Percentiles rank a stretch among this genome's conserved stretches.
Evolutionary conservation across 805 yeast species (phyloP).

Genomic region (Grigorovia humatica): DNA sequence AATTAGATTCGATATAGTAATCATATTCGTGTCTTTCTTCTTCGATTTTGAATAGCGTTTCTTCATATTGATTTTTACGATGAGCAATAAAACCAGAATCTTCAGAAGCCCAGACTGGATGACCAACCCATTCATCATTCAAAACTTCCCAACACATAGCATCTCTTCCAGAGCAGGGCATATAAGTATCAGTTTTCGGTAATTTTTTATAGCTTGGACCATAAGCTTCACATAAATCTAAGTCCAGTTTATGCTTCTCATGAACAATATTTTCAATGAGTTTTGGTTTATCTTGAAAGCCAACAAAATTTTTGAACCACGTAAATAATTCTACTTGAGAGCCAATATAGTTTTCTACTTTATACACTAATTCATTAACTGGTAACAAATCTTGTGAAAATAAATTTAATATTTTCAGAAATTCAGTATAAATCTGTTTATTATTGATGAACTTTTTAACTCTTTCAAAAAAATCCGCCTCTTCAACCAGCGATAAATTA

Average conservation of each 20-base stretch:
- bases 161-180: constrained; percentile 98
- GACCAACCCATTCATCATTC: constrained; percentile 99
- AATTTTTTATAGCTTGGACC: constrained; percentile 91
- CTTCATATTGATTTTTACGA: constrained; percentile 95
- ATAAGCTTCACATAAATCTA: constrained; percentile 82
- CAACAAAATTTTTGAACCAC: constrained; percentile 91
- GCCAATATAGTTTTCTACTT: constrained; percentile 81
- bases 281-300: constrained; percentile 74
- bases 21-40: constrained; percentile 98
- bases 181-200: constrained; percentile 87
- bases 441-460: constrained; percentile 82
- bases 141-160: constrained; percentile 99
- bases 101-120: constrained; percentile 99
- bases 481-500: constrained; percentile 62
- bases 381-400: constrained; percentile 88
- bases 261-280: constrained; percentile 78
- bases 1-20: constrained; percentile 86
- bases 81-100: constrained; percentile 99
- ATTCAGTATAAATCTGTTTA: constrained; percentile 85
- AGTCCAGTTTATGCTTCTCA: constrained; percentile 85
- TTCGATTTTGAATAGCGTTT: constrained; percentile 85
- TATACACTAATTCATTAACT: constrained; percentile 65
- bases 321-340: constrained; percentile 64
- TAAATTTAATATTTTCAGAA: constrained; percentile 75
- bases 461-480: constrained; percentile 81